Evolutionary conservation across 2,329 filamentous ascomycete species (phyloP), one percentile per base, ranked within the genome.

Genomic region (Fusarium sp.): DNA sequence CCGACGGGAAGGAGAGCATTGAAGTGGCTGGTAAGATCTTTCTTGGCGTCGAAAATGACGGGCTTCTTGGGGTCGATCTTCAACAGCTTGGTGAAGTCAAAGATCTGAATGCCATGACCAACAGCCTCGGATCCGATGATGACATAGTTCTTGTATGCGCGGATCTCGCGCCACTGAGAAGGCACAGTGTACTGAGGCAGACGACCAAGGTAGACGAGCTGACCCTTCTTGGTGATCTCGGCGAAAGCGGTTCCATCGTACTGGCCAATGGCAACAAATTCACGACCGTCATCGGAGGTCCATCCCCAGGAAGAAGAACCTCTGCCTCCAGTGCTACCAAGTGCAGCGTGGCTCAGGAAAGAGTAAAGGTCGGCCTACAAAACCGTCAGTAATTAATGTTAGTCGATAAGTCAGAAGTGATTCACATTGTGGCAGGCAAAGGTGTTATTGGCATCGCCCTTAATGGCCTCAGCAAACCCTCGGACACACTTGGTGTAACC

Each of bases 31-130:
- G 78, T 77, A 4, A 82, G 72, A 15, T 81, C 80, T 7, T 66
- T 72, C 42, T 73, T 70, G 12, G 73, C 75, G 68, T 71, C 72
- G 46, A 80, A 82, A n/a, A 66, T 70, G 56, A 72, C 74, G 33
- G 77, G 80, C 16, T 75, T 77, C 7, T 80, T 72, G 0, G 83
- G 80, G 70, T 84, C 76, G 45, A 86, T 74, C 15, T 76, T 76
- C n/a, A 84, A 73, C 5, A 88, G 80, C 77, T 78, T 88, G 67
- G 79, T 84, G 79, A 89, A 81, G 69, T 90, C 87, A 60, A 90
- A 90, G 74, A 90, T 85, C 76, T 90, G 88, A n/a, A 90, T 81
- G 23, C 86, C 85, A 67, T 90, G 88, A 40, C 77, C 76, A 8
- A 74, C 72, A 1, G 85, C 84, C 67, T 83, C 81, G 20, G 79